Percentiles rank a stretch among this genome's conserved stretches.
These are phyloP conservation scores for Entonaema liquescens DNA, from an alignment of 495 filamentous ascomycete genomes.

Conservation along the genomic window DNA sequence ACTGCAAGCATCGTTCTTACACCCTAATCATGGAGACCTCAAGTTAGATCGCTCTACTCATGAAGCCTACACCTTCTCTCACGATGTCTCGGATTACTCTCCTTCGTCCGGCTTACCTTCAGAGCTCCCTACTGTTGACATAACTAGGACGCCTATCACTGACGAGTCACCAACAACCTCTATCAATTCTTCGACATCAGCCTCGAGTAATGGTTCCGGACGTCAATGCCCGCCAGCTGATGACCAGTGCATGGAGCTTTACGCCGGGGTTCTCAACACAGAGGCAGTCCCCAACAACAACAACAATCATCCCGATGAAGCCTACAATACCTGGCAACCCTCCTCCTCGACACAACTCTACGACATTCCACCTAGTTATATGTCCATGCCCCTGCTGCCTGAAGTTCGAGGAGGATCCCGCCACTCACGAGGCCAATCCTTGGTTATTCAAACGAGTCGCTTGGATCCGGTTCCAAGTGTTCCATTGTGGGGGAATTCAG, in stretches of 20 bases:
- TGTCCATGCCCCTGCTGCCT: background rate
- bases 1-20: background rate
- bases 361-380: background rate
- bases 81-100: background rate
- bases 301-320: background rate
- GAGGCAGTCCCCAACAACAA: background rate
- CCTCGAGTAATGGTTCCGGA: background rate
- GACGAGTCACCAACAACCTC: background rate
- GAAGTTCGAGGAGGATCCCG: background rate
- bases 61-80: background rate
- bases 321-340: background rate
- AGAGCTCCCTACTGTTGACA: background rate
- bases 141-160: background rate
- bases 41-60: background rate
- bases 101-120: background rate
- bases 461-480: background rate
- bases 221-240: background rate
- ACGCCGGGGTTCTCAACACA: background rate
- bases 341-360: background rate
- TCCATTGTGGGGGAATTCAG: background rate
- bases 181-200: background rate
- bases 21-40: background rate
- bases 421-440: background rate
- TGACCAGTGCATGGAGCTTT: background rate
- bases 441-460: background rate